A percentile compares a stretch with the other conserved stretches of the same genome.
These are phyloP conservation scores for Nemania bipapillata DNA, from an alignment of 2,329 filamentous ascomycete species.

Conservation along the genomic window DNA sequence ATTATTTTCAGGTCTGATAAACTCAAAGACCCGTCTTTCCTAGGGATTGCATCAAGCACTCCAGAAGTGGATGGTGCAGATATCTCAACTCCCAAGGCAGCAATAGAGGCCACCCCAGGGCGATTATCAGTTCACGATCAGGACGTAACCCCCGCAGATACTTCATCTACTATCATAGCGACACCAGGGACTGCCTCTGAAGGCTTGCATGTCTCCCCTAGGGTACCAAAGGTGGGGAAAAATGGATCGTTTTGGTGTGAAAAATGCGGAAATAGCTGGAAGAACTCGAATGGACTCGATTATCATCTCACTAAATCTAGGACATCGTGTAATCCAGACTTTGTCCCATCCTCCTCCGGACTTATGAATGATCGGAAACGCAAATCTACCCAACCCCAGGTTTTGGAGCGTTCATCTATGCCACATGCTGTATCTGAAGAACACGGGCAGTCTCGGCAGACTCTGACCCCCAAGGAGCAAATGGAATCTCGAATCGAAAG, in stretches of 20 bases:
- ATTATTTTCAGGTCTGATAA: slow-evolving; percentile 46
- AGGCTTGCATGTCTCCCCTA: not conserved
- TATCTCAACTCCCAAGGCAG: not conserved
- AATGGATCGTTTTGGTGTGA: slow-evolving; percentile 58
- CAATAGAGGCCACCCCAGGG: not conserved
- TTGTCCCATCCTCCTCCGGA: slow-evolving; percentile 48
- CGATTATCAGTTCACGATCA: not conserved
- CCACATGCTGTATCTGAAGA: slow-evolving; percentile 16
- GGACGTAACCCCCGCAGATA: slow-evolving; percentile 3
- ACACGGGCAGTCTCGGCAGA: slow-evolving; percentile 4
- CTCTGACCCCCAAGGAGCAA: slow-evolving; percentile 29
- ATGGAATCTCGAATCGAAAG: slow-evolving; percentile 24
- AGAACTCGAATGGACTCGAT: slow-evolving; percentile 67
- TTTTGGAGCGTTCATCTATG: slow-evolving; percentile 3
- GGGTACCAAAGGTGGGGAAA: slow-evolving; percentile 14
- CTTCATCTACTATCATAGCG: not conserved
- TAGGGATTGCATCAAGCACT: slow-evolving; percentile 5
- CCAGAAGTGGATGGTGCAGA: not conserved
- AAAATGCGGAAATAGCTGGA: slow-evolving; percentile 66
- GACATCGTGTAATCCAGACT: slow-evolving; percentile 64
- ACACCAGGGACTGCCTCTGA: slow-evolving; percentile 27
- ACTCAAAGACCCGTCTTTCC: slow-evolving; percentile 45
- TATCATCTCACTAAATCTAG: slow-evolving; percentile 68
- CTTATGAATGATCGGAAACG: slow-evolving; percentile 37
- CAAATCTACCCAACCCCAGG: slow-evolving; percentile 21